Evolutionary conservation across 768 basidiomycete genomes (phyloP), one percentile per base, ranked within the genome.

Genomic region (Galerina sulciceps): DNA sequence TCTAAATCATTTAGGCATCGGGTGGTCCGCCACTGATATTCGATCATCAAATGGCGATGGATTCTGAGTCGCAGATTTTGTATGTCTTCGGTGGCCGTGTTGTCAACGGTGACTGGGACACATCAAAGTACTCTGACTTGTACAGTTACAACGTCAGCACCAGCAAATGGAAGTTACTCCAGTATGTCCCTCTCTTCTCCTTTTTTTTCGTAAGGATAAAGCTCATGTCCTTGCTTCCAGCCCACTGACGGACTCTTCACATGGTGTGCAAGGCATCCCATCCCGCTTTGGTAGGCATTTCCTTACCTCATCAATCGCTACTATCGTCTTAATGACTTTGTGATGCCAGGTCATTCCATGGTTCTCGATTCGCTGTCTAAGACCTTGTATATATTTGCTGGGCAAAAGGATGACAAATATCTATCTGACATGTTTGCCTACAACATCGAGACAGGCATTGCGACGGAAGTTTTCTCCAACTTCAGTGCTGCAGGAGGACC

Each of bases 1-100:
- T 37, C 46, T 55, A 23, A 45, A 10, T 14, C 38, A 45, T 47
- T 13, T 60, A 91, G 91, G 69, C 77, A 0, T 79, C 81, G 4
- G 87, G 85, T 1, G 91, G 90, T 1, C 91, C 91, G 1, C 86
- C 87, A 0, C 73, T 91, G 35, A 76, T 93, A 40, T 90, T 86
- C 62, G 92, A 93, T 67, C 91, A 93, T 64, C 90, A 91, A 71
- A 89, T 93, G 85, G 87, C 77, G 34, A 84, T 93, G 66, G 91
- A 93, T 64, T 80, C 80, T 40, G 86, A 88, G 4, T 73, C 81
- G 0, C 90, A 91, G 68, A 82, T 86, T 3, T 67, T 94, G 6
- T 93, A 92, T 58, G 83, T 91, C 6, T 90, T 85, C 60, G 91
- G 92, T 8, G 92, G 92, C 1, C 82, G 88, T 14, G 77, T 91